phyloP scores from a whole-genome alignment of 306 rosid species.

The Medicago lupulina region DNA sequence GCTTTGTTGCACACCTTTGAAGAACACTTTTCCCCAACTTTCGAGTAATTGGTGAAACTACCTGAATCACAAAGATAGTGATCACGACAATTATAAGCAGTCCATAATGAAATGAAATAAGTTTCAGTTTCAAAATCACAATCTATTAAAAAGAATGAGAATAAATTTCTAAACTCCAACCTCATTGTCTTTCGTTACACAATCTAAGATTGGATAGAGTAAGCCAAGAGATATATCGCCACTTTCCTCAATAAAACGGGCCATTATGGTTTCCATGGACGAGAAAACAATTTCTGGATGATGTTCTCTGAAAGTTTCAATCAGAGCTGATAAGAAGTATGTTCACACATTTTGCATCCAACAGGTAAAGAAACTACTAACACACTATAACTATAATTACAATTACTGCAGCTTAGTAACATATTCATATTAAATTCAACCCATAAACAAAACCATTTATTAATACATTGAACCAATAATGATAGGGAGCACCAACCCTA shows the following conservation, averaged over 20 bases:
- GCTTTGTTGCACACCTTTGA: slow-evolving; percentile 61
- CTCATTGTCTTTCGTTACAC: slow-evolving; percentile 69
- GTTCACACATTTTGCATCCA: not conserved
- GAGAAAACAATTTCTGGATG: slow-evolving; percentile 76
- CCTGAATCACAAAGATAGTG: slow-evolving; percentile 52
- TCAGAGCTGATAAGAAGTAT: slow-evolving; percentile 23
- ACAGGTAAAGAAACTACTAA: not conserved
- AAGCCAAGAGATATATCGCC: slow-evolving; percentile 72
- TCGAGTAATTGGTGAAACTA: slow-evolving; percentile 61
- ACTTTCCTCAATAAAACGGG: slow-evolving; percentile 86
- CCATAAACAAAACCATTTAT: slow-evolving; percentile 6
- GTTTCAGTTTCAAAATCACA: slow-evolving; percentile 11
- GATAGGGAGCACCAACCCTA: slow-evolving; percentile 4
- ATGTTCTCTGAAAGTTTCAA: slow-evolving; percentile 60
- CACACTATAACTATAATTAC: not conserved
- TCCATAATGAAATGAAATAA: slow-evolving; percentile 3
- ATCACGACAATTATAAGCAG: slow-evolving; percentile 8
- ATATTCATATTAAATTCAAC: slow-evolving; percentile 6
- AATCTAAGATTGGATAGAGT: slow-evolving; percentile 70
- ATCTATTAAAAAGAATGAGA: not conserved
- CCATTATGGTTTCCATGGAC: slow-evolving; percentile 79
- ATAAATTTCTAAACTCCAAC: slow-evolving; percentile 38
- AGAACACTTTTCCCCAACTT: slow-evolving; percentile 81
- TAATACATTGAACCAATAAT: not conserved
- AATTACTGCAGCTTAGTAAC: not conserved